Evolutionary conservation across 768 basidiomycete genomes (phyloP).

Genomic region (Tremella mesenterica): DNA sequence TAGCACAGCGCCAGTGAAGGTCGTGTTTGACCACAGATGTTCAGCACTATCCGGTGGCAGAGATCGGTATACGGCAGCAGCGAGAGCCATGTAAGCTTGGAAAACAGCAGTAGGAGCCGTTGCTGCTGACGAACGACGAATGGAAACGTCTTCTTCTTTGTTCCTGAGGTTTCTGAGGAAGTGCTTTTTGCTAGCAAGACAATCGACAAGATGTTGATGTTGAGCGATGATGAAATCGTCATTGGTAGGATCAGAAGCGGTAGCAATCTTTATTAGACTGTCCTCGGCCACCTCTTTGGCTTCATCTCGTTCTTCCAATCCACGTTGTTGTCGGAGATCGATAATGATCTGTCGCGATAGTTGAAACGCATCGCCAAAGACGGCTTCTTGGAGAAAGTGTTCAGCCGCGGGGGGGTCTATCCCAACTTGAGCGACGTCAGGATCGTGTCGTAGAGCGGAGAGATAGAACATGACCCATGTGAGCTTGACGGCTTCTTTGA

Average conservation of each 20-base stretch:
- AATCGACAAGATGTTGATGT: constrained; percentile 20
- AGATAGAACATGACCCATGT: constrained; percentile 27
- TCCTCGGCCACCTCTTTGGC: constrained; percentile 15
- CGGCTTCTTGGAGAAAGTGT: constrained; percentile 23
- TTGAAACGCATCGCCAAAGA: constrained; percentile 28
- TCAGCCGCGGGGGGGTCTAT: constrained; percentile 27
- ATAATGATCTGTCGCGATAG: constrained; percentile 15
- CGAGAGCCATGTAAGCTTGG: constrained; percentile 29
- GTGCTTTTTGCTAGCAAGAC: constrained; percentile 18
- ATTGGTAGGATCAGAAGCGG: constrained; percentile 15
- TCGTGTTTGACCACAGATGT: constrained; percentile 24
- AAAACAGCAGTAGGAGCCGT: constrained; percentile 21
- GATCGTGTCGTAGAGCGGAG: constrained; percentile 22
- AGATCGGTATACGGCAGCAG: constrained; percentile 24
- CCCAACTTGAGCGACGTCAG: constrained; percentile 18
- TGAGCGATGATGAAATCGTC: constrained; percentile 25
- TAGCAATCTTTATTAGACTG: constrained; percentile 20
- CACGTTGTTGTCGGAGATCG: constrained; percentile 22
- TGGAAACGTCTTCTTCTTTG: constrained; percentile 33
- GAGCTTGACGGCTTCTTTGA: constrained; percentile 30
- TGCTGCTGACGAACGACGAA: constrained; percentile 16
- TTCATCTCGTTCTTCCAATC: constrained; percentile 21
- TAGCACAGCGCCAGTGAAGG: constrained; percentile 25
- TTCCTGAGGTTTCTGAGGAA: constrained; percentile 27
- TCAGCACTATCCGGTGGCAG: constrained; percentile 31